Evolutionary conservation across 176 grass and related monocot species (phyloP).

Genomic region (Aegilops sharonensis): DNA sequence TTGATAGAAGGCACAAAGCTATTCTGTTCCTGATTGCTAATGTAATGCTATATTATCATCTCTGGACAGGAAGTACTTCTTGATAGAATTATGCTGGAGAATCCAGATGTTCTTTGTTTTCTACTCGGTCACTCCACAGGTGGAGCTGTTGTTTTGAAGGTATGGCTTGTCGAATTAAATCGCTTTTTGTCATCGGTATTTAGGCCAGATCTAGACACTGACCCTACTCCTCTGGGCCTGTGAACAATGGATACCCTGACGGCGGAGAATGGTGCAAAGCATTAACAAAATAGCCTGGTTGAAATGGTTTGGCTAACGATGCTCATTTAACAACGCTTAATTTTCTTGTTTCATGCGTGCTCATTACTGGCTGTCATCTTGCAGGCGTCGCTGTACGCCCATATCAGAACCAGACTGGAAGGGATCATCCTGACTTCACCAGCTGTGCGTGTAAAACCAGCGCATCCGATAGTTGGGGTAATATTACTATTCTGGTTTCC

Average conservation of each 20-base stretch:
- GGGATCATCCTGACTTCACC: conserved; percentile 96
- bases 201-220: conserved; percentile 52
- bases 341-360: background rate
- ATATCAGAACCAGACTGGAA: conserved; percentile 66
- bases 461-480: conserved; percentile 98
- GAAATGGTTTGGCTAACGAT: conserved; percentile 48
- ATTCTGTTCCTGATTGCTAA: background rate
- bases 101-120: conserved; percentile 81
- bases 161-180: conserved; percentile 30
- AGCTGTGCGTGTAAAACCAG: conserved; percentile 87
- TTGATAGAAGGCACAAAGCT: background rate
- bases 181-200: background rate
- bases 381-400: conserved; percentile 80
- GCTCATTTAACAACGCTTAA: conserved; percentile 29
- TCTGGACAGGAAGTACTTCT: conserved; percentile 65
- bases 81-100: conserved; percentile 69
- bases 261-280: conserved; percentile 57
- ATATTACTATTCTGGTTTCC: conserved; percentile 10
- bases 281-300: conserved; percentile 47
- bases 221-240: conserved; percentile 57
- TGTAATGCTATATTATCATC: background rate
- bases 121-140: conserved; percentile 96
- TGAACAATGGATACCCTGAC: conserved; percentile 41
- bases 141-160: conserved; percentile 93
- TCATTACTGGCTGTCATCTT: conserved; percentile 28